Base-by-base conservation (phyloP, 768 basidiomycete species). In the Boletus barrowsii region DNA sequence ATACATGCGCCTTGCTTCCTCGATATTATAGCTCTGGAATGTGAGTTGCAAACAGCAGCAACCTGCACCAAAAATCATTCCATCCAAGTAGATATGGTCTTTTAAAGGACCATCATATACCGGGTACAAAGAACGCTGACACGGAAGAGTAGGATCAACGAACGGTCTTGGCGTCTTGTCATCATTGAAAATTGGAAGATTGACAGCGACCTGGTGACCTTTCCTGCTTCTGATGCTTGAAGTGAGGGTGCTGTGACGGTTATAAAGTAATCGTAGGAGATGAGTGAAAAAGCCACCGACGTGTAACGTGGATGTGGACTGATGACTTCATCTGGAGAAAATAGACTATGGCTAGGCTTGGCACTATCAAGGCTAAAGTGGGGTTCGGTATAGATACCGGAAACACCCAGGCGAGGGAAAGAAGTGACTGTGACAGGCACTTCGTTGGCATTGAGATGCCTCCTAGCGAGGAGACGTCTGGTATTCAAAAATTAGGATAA, bases 251-350 rank as follows among this genome's bases (percentile, higher is more conserved):
- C 96, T 99, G 62, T 54, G 48, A 58, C 56, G 20, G 50, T 54
- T 54, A 57, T 57, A 62, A 51, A 30, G n/a, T 20, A 30, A 30
- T 0, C n/a, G 35, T 26, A 55, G 43, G 42, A 47, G 39, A 40
- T n/a, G 37, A 44, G 56, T 51, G 15, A 53, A 58, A 60, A 55
- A 36, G 18, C 40, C 49, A 84, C 93, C 74, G 60, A 98, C 97
- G 93, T 94, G 75, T 98, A 99, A 50, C 97, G 89, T 46, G 87
- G 90, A 73, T 98, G 96, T 33, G 93, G 92, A 70, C 98, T 99
- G 40, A 93, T 98, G 60, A 97, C 84, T 73, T 97, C 87, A 64
- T 98, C 88, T 1, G 94, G 93, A 15, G 98, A 78, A 76, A 98
- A 98, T 51, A 97, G 73, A 67, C 92, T 94, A 69, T 92, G 88